These are phyloP conservation scores for Nigrospora oryzae DNA, from an alignment of 2,329 filamentous ascomycete genomes.

Conservation along the genomic window DNA sequence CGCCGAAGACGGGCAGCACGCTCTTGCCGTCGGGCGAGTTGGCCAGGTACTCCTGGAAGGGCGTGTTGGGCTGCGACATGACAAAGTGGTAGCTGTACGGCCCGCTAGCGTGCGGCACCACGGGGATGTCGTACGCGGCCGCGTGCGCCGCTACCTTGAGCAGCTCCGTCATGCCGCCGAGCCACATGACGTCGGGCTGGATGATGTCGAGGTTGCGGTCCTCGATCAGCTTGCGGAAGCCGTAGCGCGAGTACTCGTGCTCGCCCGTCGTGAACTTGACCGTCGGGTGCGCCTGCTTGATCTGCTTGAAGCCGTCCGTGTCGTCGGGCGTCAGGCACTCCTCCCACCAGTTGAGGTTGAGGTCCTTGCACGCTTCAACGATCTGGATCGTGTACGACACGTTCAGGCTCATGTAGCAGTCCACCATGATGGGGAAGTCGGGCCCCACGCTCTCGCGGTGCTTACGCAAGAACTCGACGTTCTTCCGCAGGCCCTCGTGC, in stretches of 20 bases:
- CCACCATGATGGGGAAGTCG: constrained; percentile 88
- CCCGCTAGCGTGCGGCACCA: constrained; percentile 89
- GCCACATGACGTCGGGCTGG: constrained; percentile 96
- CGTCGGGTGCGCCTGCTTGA: constrained; percentile 84
- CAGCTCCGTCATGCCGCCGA: constrained; percentile 85
- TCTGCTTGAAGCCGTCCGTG: constrained; percentile 78
- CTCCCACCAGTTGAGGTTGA: constrained; percentile 97
- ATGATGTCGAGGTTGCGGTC: constrained; percentile 88
- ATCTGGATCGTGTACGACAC: constrained; percentile 90
- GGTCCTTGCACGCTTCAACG: constrained; percentile 63
- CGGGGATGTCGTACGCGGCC: constrained; percentile 86
- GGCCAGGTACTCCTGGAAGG: constrained; percentile 93
- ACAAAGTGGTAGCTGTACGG: constrained; percentile 97
- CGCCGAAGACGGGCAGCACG: constrained; percentile 85
- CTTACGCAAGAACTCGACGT: constrained; percentile 78
- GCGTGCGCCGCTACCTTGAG: constrained; percentile 85
- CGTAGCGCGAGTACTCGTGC: constrained; percentile 90
- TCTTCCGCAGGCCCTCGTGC: constrained; percentile 72
- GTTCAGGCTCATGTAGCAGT: constrained; percentile 95
- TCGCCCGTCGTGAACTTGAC: constrained; percentile 94
- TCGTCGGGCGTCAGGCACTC: constrained; percentile 89
- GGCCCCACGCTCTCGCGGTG: constrained; percentile 79
- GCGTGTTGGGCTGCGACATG: constrained; percentile 83
- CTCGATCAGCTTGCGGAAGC: constrained; percentile 90
- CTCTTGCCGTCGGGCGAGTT: constrained; percentile 88